Base-by-base conservation (phyloP, 257 asterid genomes). In the Solanum pimpinellifolium region DNA sequence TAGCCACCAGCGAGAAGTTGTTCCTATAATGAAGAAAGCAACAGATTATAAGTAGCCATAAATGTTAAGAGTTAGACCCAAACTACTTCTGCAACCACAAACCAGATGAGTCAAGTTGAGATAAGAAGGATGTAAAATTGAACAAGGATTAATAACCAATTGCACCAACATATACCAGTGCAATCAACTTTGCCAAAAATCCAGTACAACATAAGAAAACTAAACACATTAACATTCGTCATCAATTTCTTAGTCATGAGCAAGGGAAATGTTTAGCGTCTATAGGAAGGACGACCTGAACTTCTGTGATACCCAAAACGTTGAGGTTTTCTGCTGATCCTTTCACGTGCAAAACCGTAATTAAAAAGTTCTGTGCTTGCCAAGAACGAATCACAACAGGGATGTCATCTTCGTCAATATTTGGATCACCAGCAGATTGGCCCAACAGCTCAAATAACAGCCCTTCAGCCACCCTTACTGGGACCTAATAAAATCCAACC, bases 391-490 rank as follows among this genome's bases (percentile, higher is more conserved):
- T 87, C 29, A 97, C 99, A 87, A 97, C 91, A 25, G 99, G 99
- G 81, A 93, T 92, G 91, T 97, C 98, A 92, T 96, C 99, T 91
- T 96, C 98, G 5, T 93, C 93, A 87, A 86, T 89, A 89, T 83
- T 92, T 78, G 99, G 99, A 92, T 96, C 99, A 13, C 99, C 99
- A 46, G 91, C 98, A 83, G 99, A 95, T 90, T 94, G 98, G 77
- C 99, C 99, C 92, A 97, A 88, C 81, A 97, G 98, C 95, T 95
- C 99, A 91, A 97, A 96, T 85, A 97, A 90, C 41, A 97, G 91
- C 80, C 99, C 99, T 86, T 98, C 98, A 81, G 98, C 98, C 89
- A 94, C 99, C 90, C 98, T 93, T 52, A 97, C 99, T 37, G 99
- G 99, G 76, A 97, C 99, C 98, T 96, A 92, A 88, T 60, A 78